phyloP scores from a whole-genome alignment of 129 eudicot species.

The Artemisia argyi region DNA sequence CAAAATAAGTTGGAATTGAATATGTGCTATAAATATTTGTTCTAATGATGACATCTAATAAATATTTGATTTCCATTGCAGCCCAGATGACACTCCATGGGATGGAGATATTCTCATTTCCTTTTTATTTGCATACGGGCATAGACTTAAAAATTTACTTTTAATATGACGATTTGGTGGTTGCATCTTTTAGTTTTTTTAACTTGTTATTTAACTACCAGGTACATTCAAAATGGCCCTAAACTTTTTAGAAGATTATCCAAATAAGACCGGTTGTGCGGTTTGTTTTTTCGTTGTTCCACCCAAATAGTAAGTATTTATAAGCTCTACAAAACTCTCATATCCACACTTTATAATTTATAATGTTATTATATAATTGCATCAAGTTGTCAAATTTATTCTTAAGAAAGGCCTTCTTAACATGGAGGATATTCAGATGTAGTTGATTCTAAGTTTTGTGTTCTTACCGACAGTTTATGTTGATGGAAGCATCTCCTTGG shows the following conservation, averaged over 20 bases:
- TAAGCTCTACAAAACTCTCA: background rate
- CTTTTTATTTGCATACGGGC: background rate
- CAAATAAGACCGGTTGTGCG: conserved; percentile 66
- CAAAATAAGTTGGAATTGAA: too few species aligned
- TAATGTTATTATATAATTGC: background rate
- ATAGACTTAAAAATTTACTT: background rate
- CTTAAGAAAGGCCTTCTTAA: background rate
- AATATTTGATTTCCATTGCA: conserved; percentile 24
- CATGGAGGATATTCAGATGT: background rate
- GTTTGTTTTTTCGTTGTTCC: conserved; percentile 68
- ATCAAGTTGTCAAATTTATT: background rate
- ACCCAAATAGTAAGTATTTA: conserved; percentile 60
- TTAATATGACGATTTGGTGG: background rate
- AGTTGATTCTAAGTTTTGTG: background rate
- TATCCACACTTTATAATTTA: too few species aligned
- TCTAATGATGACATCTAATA: conserved; percentile 2
- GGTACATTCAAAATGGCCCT: conserved; percentile 48
- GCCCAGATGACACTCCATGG: conserved; percentile 54
- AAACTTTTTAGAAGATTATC: conserved; percentile 54
- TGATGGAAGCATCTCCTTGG: conserved; percentile 65
- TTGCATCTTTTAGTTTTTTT: background rate
- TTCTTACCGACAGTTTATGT: conserved; percentile 41
- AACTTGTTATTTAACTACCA: conserved; percentile 6
- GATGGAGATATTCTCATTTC: conserved; percentile 41
- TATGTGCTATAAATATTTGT: background rate